A percentile compares a stretch with the other conserved stretches of the same genome.
phyloP scores from a whole-genome alignment of 1,139 yeast genomes.

The Hemisphaericaspora lyxosophila region DNA sequence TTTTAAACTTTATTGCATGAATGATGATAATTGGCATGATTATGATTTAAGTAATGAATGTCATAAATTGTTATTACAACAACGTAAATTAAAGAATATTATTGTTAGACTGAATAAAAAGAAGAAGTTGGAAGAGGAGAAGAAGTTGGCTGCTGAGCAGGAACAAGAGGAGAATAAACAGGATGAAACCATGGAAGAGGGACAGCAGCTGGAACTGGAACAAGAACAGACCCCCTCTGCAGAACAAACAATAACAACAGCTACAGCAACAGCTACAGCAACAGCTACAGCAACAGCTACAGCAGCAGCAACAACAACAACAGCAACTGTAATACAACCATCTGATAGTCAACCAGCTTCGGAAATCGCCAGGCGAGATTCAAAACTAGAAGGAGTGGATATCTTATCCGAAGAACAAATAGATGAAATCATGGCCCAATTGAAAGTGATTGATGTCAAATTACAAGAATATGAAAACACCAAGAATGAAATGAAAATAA shows the following conservation, averaged over 20 bases:
- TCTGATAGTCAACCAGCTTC: too few species aligned
- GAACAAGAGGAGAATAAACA: conserved; percentile 1
- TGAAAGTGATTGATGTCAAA: conserved; percentile 37
- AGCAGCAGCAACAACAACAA: conserved; percentile 3
- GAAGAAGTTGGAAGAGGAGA: conserved; percentile 27
- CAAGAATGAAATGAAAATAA: conserved; percentile 36
- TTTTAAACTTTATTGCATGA: conserved; percentile 63
- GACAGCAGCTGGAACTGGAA: conserved; percentile 8
- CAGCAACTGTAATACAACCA: too few species aligned
- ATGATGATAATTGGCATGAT: conserved; percentile 51
- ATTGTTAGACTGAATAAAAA: conserved; percentile 45
- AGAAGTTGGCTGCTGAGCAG: not conserved
- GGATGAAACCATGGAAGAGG: too few species aligned
- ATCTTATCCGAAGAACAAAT: conserved; percentile 35
- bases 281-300: not conserved
- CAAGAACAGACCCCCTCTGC: conserved; percentile 11
- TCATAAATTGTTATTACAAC: conserved; percentile 47
- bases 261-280: conserved; percentile 2
- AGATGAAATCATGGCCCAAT: conserved; percentile 32
- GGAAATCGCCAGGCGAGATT: conserved; percentile 6
- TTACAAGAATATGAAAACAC: conserved; percentile 39
- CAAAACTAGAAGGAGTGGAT: conserved; percentile 21
- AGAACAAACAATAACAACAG: not conserved
- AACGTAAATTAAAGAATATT: conserved; percentile 44
- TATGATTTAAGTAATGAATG: conserved; percentile 52